Evolutionary conservation across 257 asterid genomes (phyloP), one percentile per base, ranked within the genome.

Genomic region (Solanum rostratum): DNA sequence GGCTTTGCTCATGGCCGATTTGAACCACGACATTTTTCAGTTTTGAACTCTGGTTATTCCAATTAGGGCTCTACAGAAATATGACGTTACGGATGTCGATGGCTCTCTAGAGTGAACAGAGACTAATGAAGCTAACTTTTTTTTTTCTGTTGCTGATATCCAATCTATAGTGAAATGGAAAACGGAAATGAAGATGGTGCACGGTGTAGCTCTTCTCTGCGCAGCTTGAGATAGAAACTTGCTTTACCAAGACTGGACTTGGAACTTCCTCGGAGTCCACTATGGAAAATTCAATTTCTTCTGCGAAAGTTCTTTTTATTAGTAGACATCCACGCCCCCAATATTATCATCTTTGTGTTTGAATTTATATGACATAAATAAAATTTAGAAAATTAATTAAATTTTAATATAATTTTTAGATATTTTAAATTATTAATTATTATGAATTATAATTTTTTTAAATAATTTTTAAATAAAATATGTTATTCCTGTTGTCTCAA

Each of bases 1-100:
- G 89, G 98, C 98, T 89, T 91, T 97, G 92, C 90, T 94, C 91
- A 97, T 93, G 87, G 98, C 98, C 88, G 98, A 93, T 90, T 94
- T 92, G 83, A 95, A 89, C 99, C 98, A 95, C 89, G 97, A 92
- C 99, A 96, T 96, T 91, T 85, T 55, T 83, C 99, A 96, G 95
- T 91, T 85, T 41, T 83, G 41, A 69, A 10, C 52, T 69, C 83
- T 60, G 39, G 66, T 69, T 69, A 24, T 84, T 15, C 43, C 29
- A 78, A 78, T 78, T 50, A 78, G 82, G 82, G 63, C 59, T 27
- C 62, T 24, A 74, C 41, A 15, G 60, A 45, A n/a, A 13, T 46
- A 24, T 46, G 60, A 74, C 29, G 74, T 37, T 66, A 66, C 14
- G 14, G 43, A 29, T 29, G 73, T 65, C 12, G n/a, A 29, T 63